These are phyloP conservation scores for Pythium phragmitis DNA, from an alignment of 352 stramenopile genomes.

Conservation along the genomic window DNA sequence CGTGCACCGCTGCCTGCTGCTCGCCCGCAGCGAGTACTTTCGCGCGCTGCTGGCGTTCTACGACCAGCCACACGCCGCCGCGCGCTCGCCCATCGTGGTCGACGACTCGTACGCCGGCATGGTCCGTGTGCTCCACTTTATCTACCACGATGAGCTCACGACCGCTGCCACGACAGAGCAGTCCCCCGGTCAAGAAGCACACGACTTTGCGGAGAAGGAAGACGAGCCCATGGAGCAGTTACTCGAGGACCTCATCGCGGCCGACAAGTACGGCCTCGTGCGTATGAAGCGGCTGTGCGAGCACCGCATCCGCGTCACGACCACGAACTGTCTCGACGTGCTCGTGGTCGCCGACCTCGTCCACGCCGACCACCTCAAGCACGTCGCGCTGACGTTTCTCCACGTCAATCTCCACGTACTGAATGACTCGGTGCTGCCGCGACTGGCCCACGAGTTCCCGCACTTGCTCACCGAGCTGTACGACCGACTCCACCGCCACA, in stretches of 20 bases:
- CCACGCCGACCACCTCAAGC: constrained; percentile 52
- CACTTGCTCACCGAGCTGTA: constrained; percentile 50
- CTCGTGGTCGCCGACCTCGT: constrained; percentile 63
- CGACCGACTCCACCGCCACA: constrained; percentile 14
- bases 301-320: constrained; percentile 41
- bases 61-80: not conserved
- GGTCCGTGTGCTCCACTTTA: constrained; percentile 64
- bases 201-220: constrained; percentile 19
- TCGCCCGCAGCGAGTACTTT: constrained; percentile 72
- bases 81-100: constrained; percentile 31
- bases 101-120: constrained; percentile 54
- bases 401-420: constrained; percentile 33
- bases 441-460: constrained; percentile 31
- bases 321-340: constrained; percentile 56
- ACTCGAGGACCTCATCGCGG: constrained; percentile 71
- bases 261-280: constrained; percentile 71
- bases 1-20: constrained; percentile 62
- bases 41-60: constrained; percentile 49
- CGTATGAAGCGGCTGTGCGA: constrained; percentile 72
- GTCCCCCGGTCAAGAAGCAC: not conserved
- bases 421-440: constrained; percentile 3
- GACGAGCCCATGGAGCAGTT: constrained; percentile 36
- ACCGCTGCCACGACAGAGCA: not conserved
- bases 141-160: constrained; percentile 61
- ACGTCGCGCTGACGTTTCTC: constrained; percentile 41